Evolutionary conservation across 148 eudicot genomes (phyloP), one percentile per base, ranked within the genome.

Genomic region (Arbutus unedo): DNA sequence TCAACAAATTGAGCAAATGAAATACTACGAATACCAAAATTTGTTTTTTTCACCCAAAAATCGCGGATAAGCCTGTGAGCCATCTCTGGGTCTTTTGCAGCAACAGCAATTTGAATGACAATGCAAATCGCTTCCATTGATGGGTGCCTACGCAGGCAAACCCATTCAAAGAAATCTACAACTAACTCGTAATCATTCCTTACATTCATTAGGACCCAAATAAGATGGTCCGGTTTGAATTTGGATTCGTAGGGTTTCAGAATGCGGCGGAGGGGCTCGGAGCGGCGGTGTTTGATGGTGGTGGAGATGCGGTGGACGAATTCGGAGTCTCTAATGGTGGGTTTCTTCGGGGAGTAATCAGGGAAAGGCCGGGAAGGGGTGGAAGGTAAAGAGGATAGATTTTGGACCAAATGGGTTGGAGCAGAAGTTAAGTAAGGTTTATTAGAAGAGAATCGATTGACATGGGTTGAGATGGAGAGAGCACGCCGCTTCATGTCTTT

Each of bases 151-250:
- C 86, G 91, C 44, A 83, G 80, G 84, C 92, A 90, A 10, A 84
- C 93, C 99, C 99, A 96, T 18, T 88, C 90, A 80, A 89, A 91
- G 82, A 96, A 92, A 85, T 86, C 88, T 56, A 91, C 25, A 82
- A 93, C 94, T 56, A 94, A 87, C 57, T 78, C 80, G 76, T 93
- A 91, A 77, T 96, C 95, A 72, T 80, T 85, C 83, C 85, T 94
- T 84, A 94, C 90, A 66, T 90, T 86, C 92, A 94, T 91, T 43
- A 94, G 84, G 85, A 91, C 90, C 99, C 99, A 94, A 84, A 93
- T 90, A 70, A 96, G 86, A 76, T 96, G 94, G 80, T 91, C 92
- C 66, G 88, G 80, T 80, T 83, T 87, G 74, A 93, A 88, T 70
- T 89, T 90, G 62, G 91, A 85, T 82, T 96, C 95, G 50, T 91